phyloP scores from a whole-genome alignment of 345 rosid genomes.

The Limnanthes douglasii region DNA sequence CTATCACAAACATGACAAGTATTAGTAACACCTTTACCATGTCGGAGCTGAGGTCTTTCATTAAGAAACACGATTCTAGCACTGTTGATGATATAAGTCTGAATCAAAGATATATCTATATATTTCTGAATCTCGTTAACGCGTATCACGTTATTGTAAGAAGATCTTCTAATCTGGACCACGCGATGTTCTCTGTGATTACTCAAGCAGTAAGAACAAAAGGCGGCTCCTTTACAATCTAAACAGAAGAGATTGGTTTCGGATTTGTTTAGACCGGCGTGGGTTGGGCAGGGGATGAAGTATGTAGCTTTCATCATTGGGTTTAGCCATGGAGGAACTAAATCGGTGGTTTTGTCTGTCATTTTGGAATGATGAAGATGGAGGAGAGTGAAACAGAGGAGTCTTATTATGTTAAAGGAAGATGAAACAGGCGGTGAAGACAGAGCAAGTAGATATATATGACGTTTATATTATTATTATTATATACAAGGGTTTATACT shows the following conservation, averaged over 20 bases:
- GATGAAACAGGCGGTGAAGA: too few relatives aligned
- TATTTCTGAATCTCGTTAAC: conserved; percentile 79
- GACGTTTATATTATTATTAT: too few relatives aligned
- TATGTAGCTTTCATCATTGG: conserved; percentile 66
- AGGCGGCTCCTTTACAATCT: conserved; percentile 46
- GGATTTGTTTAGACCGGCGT: conserved; percentile 51
- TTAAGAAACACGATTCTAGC: conserved; percentile 87
- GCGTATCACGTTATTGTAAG: conserved; percentile 89
- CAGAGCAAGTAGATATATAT: too few relatives aligned
- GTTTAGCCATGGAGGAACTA: conserved; percentile 61
- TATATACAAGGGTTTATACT: too few relatives aligned
- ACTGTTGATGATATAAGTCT: conserved; percentile 84
- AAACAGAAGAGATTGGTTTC: conserved; percentile 89
- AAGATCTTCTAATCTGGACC: conserved; percentile 85
- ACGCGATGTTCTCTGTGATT: conserved; percentile 56
- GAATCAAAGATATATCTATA: conserved; percentile 72
- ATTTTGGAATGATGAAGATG: too few relatives aligned
- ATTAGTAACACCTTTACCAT: conserved; percentile 84
- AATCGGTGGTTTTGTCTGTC: conserved; percentile 13
- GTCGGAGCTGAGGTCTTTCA: conserved; percentile 83
- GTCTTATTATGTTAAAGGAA: too few relatives aligned
- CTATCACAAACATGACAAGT: conserved; percentile 80
- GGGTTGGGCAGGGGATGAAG: conserved; percentile 47
- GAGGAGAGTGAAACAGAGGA: too few relatives aligned
- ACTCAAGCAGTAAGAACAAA: conserved; percentile 58